Percentiles rank a stretch among this genome's conserved stretches.
Evolutionary conservation across 139 green algal species (phyloP).

Genomic region (Chlamydomonas sphaeroides): DNA sequence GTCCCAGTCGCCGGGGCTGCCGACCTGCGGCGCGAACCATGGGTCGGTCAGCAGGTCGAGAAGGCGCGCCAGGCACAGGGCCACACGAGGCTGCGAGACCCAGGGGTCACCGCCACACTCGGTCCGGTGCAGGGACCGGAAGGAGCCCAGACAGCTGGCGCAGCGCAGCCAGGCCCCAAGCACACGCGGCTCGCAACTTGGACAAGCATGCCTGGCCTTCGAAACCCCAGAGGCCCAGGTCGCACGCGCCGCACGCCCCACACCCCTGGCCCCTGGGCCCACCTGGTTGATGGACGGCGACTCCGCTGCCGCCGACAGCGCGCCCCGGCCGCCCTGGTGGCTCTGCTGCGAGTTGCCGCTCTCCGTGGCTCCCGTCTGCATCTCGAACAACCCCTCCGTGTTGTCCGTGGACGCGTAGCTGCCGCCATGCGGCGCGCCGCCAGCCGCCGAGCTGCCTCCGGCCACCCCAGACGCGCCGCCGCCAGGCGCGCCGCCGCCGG

Average conservation of each 20-base stretch:
- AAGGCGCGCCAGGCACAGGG: no score
- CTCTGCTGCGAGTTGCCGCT: constrained; percentile 13
- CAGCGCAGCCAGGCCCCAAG: no score
- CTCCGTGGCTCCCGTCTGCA: constrained; percentile 31
- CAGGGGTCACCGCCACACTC: no score
- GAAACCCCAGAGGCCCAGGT: no score
- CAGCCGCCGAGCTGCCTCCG: not conserved
- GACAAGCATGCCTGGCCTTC: no score
- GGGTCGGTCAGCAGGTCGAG: no score
- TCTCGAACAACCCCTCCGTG: constrained; percentile 27
- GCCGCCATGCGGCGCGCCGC: constrained; percentile 18
- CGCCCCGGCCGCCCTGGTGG: not conserved
- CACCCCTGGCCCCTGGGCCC: no score
- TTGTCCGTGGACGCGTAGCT: constrained; percentile 24
- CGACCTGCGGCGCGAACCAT: not conserved
- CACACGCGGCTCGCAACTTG: no score
- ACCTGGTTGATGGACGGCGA: constrained; percentile 47
- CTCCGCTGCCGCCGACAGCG: constrained; percentile 4
- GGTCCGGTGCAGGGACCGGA: no score
- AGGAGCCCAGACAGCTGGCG: no score
- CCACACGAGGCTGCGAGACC: no score
- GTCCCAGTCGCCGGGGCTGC: constrained; percentile 63
- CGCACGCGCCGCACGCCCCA: no score
- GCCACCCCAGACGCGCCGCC: not conserved
- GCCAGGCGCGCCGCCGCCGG: not conserved